Evolutionary conservation across 441 rosid genomes (phyloP).

Genomic region (Pelargonium citronellum): DNA sequence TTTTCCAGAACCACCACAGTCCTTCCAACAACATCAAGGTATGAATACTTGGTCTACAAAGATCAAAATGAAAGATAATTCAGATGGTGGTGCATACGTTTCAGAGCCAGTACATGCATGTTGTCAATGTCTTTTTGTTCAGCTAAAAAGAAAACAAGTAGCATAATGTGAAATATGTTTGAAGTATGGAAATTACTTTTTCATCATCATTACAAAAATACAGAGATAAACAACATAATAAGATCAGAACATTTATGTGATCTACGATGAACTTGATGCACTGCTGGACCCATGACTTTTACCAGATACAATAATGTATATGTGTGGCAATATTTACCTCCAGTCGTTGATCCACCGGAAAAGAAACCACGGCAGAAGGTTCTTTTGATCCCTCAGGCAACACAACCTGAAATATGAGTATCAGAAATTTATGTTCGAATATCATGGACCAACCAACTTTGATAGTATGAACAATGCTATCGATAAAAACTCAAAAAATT

Average conservation of each 20-base stretch:
- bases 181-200: no score
- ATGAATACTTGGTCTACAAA: constrained; percentile 83
- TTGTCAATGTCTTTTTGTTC: background rate
- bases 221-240: no score
- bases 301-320: background rate
- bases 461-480: background rate
- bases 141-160: no score
- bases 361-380: constrained; percentile 75
- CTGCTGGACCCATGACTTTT: no score
- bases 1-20: constrained; percentile 89
- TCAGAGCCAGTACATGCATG: background rate
- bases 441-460: constrained; percentile 9
- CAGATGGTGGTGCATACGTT: constrained; percentile 8
- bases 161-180: no score
- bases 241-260: no score
- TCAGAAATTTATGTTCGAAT: constrained; percentile 17
- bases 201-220: no score
- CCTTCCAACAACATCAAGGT: constrained; percentile 96
- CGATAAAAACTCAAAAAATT: constrained; percentile 26
- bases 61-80: constrained; percentile 20
- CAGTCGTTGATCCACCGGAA: constrained; percentile 63
- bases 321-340: constrained; percentile 43
- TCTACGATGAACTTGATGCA: no score
- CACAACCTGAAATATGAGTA: constrained; percentile 55
- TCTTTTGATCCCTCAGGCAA: constrained; percentile 92